Evolutionary conservation across 129 eudicot genomes (phyloP), one percentile per base, ranked within the genome.

Genomic region (Chrysanthemum makinoi): DNA sequence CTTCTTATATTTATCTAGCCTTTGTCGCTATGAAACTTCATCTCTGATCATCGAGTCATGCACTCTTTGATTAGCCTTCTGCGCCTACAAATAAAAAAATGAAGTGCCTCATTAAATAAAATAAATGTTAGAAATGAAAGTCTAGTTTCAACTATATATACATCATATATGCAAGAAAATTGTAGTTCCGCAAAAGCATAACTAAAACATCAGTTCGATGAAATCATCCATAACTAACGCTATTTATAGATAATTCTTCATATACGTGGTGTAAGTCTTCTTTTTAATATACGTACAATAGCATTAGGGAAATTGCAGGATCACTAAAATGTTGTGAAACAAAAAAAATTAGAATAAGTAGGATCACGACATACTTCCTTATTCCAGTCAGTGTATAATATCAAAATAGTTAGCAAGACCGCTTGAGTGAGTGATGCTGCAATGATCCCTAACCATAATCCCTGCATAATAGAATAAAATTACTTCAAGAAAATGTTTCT

Each of bases 381-480:
- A 16, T 85, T 91, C 97, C 97, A 90, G 10, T 87, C 78, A 9
- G 84, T 85, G 74, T 80, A 57, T 10, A 85, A 67, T 1, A 84
- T 79, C 16, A 87, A 72, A 53, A 85, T 75, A 10, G 60, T 68
- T 18, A 90, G 91, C 47, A 78, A 72, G 3, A 80, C 17, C 9
- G 91, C 87, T 69, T 90, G 95, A 20, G 82, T 82, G 52, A 83
- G 62, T 39, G 85, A 78, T 16, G 97, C 95, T 28, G 84, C 79
- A 33, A 75, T 79, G 13, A 90, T 77, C 43, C 97, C 97, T 0
- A 22, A 65, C 94, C 94, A 90, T 15, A 90, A 81, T 66, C 96
- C 96, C 96, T 90, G 77, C 72, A 44, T 52, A 77, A 63, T 65
- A 11, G 22, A 67, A 17, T 63, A 56, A 13, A 28, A 24, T 15